Percentiles rank a stretch among this genome's conserved stretches.
phyloP scores from a whole-genome alignment of 805 yeast genomes.

The Pichia scutulata region DNA sequence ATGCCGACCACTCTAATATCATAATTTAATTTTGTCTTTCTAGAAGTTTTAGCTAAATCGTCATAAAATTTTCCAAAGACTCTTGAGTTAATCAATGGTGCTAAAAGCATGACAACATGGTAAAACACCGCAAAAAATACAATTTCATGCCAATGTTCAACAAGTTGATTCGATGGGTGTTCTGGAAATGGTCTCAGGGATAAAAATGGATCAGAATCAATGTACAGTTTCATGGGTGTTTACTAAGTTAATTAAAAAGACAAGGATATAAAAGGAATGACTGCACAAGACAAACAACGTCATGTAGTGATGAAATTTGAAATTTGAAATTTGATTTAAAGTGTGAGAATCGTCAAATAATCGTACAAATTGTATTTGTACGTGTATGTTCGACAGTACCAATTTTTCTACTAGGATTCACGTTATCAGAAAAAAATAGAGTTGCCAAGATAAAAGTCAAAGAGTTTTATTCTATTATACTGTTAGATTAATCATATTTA shows the following conservation, averaged over 20 bases:
- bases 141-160: constrained; percentile 73
- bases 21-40: constrained; percentile 56
- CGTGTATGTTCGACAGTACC: too few relatives aligned
- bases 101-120: constrained; percentile 40
- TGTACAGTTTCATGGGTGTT: constrained; percentile 14
- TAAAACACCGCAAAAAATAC: constrained; percentile 54
- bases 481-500: too few relatives aligned
- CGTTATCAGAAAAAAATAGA: too few relatives aligned
- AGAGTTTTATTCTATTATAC: too few relatives aligned
- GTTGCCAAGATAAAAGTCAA: too few relatives aligned
- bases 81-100: constrained; percentile 43
- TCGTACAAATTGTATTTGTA: too few relatives aligned
- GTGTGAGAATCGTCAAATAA: too few relatives aligned
- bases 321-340: too few relatives aligned
- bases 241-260: background rate
- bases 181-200: constrained; percentile 39
- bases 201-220: constrained; percentile 37
- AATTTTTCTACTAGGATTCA: too few relatives aligned
- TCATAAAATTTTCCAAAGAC: constrained; percentile 48
- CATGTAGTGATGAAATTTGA: too few relatives aligned
- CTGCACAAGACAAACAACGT: background rate
- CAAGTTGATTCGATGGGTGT: constrained; percentile 34
- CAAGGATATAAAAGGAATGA: background rate
- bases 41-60: constrained; percentile 25
- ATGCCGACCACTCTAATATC: constrained; percentile 88